These are phyloP conservation scores for Bolboschoenoplectus hybrid DNA, from an alignment of 202 grass and related monocot species.

Conservation along the genomic window DNA sequence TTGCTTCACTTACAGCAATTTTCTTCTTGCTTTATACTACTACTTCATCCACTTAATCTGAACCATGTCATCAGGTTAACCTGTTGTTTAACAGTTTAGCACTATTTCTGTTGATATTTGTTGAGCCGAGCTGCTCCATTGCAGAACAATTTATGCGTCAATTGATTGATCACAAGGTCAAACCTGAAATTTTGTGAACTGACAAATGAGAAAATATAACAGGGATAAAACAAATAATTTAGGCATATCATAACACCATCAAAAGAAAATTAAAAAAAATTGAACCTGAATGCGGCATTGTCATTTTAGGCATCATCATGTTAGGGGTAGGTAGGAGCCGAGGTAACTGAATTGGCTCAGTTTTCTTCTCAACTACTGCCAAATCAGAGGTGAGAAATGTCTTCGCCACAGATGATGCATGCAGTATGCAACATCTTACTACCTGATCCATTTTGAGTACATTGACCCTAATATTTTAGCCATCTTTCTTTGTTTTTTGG, in stretches of 20 bases:
- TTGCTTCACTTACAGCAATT: not conserved
- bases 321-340: slow-evolving; percentile 56
- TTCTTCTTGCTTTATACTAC: not conserved
- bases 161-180: slow-evolving; percentile 16
- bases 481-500: not conserved
- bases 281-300: slow-evolving; percentile 5
- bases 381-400: slow-evolving; percentile 85
- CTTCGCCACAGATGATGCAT: slow-evolving; percentile 84
- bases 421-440: slow-evolving; percentile 89
- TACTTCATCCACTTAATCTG: not conserved
- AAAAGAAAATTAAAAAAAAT: not conserved
- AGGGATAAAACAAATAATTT: not conserved
- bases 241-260: not conserved
- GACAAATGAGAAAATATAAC: slow-evolving; percentile 12
- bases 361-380: slow-evolving; percentile 69
- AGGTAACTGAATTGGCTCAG: slow-evolving; percentile 53
- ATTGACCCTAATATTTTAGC: not conserved
- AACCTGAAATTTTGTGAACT: slow-evolving; percentile 15
- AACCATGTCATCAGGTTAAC: not conserved
- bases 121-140: not conserved
- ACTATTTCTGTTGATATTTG: not conserved
- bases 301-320: slow-evolving; percentile 51
- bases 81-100: not conserved
- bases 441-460: slow-evolving; percentile 48
- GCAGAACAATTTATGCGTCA: not conserved